phyloP scores from a whole-genome alignment of 306 rosid genomes.

The Mucuna pruriens region DNA sequence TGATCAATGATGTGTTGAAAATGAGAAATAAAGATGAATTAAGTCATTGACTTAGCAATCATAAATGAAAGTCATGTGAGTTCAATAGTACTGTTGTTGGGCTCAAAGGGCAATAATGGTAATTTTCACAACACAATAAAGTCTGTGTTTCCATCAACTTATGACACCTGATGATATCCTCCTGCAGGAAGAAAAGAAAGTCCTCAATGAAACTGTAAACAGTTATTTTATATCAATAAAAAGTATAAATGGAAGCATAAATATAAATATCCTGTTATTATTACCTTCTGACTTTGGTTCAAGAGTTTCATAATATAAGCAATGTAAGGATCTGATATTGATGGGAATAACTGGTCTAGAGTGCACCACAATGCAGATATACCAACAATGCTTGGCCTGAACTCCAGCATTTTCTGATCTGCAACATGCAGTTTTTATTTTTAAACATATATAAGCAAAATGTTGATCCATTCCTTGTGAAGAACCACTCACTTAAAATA shows the following conservation, averaged over 20 bases:
- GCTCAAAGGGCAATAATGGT: neutral
- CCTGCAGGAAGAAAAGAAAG: neutral
- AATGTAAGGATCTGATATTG: neutral
- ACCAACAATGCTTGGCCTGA: slow-evolving; percentile 21
- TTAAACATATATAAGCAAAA: neutral
- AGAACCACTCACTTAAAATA: too few relatives aligned
- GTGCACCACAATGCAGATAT: slow-evolving; percentile 20
- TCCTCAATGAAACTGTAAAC: neutral
- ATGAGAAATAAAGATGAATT: neutral
- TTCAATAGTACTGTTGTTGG: slow-evolving; percentile 17
- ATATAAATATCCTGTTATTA: neutral
- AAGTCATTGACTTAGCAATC: neutral
- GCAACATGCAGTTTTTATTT: neutral
- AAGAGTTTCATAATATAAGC: neutral
- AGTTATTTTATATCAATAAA: neutral
- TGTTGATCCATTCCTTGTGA: neutral
- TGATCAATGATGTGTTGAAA: neutral
- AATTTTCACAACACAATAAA: neutral
- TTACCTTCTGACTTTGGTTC: neutral
- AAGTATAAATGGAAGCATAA: neutral
- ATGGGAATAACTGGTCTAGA: slow-evolving; percentile 2
- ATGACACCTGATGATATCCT: neutral
- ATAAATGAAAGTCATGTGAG: neutral
- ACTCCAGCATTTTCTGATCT: slow-evolving; percentile 12
- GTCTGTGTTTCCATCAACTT: neutral